Percentiles rank a stretch among this genome's conserved stretches.
These are phyloP conservation scores for Neurospora tetraspora DNA, from an alignment of 495 filamentous ascomycete genomes.

Conservation along the genomic window DNA sequence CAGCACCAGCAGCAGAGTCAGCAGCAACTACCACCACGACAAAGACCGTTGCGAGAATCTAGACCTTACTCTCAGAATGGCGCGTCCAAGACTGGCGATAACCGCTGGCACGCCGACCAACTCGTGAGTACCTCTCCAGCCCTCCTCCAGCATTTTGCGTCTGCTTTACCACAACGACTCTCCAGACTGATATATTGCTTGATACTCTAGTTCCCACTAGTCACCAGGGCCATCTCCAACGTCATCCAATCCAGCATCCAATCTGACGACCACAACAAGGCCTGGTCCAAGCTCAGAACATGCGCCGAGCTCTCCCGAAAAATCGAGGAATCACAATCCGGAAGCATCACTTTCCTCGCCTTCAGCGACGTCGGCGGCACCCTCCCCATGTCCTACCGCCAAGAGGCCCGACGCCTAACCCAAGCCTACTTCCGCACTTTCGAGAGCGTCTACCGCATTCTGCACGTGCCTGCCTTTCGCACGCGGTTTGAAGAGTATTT, in stretches of 20 bases:
- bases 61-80: background rate
- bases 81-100: background rate
- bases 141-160: background rate
- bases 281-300: background rate
- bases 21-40: background rate
- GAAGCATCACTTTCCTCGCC: background rate
- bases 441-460: slow-evolving; percentile 44
- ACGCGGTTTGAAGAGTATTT: slow-evolving; percentile 37
- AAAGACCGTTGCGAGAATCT: background rate
- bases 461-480: slow-evolving; percentile 42
- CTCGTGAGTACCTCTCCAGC: background rate
- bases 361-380: background rate
- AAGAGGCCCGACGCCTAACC: slow-evolving; percentile 34
- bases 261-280: background rate
- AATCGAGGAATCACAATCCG: background rate
- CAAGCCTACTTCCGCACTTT: slow-evolving; percentile 41
- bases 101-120: background rate
- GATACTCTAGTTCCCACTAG: background rate
- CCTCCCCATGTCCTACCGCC: background rate
- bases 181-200: background rate
- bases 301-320: background rate
- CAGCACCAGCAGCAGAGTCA: background rate
- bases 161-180: background rate
- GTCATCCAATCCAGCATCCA: no score
- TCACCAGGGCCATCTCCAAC: background rate